These are phyloP conservation scores for button mushroom (Agaricus bisporus) DNA, from an alignment of 768 basidiomycete genomes.

Conservation along the genomic window DNA sequence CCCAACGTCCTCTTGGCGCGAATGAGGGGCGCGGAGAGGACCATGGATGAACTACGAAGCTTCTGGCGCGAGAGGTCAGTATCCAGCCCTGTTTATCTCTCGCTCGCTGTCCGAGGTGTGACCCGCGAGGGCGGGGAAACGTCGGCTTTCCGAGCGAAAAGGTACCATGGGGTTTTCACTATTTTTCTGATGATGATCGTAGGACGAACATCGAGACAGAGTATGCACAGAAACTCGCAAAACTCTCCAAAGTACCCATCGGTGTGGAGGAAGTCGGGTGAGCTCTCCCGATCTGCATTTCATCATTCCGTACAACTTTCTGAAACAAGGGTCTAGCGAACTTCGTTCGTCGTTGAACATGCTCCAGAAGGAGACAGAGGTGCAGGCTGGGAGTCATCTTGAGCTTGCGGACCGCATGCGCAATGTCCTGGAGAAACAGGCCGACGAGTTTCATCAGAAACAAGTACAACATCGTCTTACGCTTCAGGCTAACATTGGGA, in stretches of 20 bases:
- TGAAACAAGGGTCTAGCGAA: constrained; percentile 45
- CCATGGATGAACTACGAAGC: constrained; percentile 79
- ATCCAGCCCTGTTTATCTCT: neutral
- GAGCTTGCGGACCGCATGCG: constrained; percentile 70
- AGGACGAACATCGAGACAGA: constrained; percentile 93
- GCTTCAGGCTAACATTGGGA: constrained; percentile 74
- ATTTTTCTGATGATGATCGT: constrained; percentile 5
- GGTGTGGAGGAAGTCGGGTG: constrained; percentile 94
- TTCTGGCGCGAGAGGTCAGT: constrained; percentile 93
- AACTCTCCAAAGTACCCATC: constrained; percentile 69
- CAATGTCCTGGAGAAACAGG: constrained; percentile 60
- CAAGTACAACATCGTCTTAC: constrained; percentile 66
- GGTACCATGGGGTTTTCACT: neutral
- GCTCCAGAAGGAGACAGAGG: constrained; percentile 76
- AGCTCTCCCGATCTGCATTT: constrained; percentile 15
- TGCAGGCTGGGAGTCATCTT: constrained; percentile 65
- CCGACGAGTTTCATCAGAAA: constrained; percentile 52
- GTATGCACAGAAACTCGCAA: constrained; percentile 75
- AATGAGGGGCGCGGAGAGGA: constrained; percentile 79
- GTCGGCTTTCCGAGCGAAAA: neutral
- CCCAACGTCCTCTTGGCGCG: constrained; percentile 85
- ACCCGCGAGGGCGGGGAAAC: neutral
- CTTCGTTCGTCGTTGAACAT: constrained; percentile 76
- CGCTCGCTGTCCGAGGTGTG: neutral
- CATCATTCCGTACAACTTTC: neutral